Evolutionary conservation across 805 yeast species (phyloP).

Genomic region (Jamesozyma jinghongensis): DNA sequence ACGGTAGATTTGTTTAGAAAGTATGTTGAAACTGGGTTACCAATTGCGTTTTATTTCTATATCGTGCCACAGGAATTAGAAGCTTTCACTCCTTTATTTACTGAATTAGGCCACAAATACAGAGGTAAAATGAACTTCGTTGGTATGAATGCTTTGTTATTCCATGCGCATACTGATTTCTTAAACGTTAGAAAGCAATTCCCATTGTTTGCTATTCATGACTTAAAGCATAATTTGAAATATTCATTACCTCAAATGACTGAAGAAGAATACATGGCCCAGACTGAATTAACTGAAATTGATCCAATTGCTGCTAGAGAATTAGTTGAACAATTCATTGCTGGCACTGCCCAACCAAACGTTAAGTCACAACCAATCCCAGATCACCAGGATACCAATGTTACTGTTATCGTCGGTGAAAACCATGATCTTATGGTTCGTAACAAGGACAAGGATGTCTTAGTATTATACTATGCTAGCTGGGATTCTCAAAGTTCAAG

Average conservation of each 20-base stretch:
- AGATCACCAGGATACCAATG: conserved; percentile 66
- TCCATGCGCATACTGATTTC: conserved; percentile 79
- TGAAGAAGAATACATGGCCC: conserved; percentile 21
- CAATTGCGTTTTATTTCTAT: conserved; percentile 86
- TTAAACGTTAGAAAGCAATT: conserved; percentile 75
- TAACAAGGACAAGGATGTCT: conserved; percentile 45
- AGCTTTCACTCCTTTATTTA: conserved; percentile 42
- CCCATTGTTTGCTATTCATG: conserved; percentile 89
- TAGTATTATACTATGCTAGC: conserved; percentile 92
- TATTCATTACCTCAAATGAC: conserved; percentile 60
- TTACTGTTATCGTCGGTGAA: conserved; percentile 70
- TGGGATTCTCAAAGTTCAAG: conserved; percentile 97
- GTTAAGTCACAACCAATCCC: conserved; percentile 85
- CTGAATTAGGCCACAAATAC: conserved; percentile 58
- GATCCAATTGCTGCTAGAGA: conserved; percentile 45
- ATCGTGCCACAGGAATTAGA: conserved; percentile 54
- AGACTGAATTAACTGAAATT: conserved; percentile 29
- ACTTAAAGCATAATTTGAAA: conserved; percentile 56
- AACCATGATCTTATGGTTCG: conserved; percentile 63
- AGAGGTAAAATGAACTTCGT: conserved; percentile 81
- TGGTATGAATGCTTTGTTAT: conserved; percentile 72
- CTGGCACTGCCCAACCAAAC: conserved; percentile 59
- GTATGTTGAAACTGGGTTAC: conserved; percentile 64
- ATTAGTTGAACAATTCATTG: conserved; percentile 54
- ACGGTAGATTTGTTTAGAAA: conserved; percentile 66